Evolutionary conservation across 495 filamentous ascomycete species (phyloP).

Genomic region (Niebla homalea): DNA sequence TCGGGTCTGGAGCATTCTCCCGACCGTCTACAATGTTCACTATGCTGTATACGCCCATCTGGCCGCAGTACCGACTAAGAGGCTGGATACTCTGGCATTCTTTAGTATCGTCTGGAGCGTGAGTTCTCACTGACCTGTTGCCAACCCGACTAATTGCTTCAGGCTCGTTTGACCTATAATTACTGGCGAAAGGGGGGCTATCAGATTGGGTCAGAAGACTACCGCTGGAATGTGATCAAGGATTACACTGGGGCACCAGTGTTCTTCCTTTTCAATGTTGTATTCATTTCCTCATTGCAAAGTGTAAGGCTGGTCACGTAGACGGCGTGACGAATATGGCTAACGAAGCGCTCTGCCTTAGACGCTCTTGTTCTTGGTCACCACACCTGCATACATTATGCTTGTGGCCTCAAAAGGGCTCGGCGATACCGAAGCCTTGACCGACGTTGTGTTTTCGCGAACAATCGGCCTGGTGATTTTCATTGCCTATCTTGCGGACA

Average conservation of each 20-base stretch:
- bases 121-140: slow-evolving; percentile 20
- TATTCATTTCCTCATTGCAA: slow-evolving; percentile 80
- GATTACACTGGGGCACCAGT: slow-evolving; percentile 36
- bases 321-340: neutral
- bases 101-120: slow-evolving; percentile 74
- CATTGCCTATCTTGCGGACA: slow-evolving; percentile 70
- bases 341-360: slow-evolving; percentile 9
- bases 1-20: slow-evolving; percentile 78
- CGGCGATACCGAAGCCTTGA: slow-evolving; percentile 29
- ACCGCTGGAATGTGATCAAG: slow-evolving; percentile 61
- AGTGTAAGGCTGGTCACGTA: slow-evolving; percentile 39
- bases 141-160: slow-evolving; percentile 4
- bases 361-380: slow-evolving; percentile 55
- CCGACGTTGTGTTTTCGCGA: slow-evolving; percentile 57
- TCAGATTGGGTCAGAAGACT: slow-evolving; percentile 76
- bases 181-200: slow-evolving; percentile 97
- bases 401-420: slow-evolving; percentile 41
- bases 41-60: slow-evolving; percentile 68
- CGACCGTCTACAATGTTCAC: slow-evolving; percentile 79
- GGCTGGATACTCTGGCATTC: slow-evolving; percentile 59
- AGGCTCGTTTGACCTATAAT: slow-evolving; percentile 81
- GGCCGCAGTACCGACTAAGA: slow-evolving; percentile 53
- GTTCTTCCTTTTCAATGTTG: slow-evolving; percentile 75
- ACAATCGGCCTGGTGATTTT: slow-evolving; percentile 56
- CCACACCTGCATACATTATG: slow-evolving; percentile 72